Evolutionary conservation across 495 filamentous ascomycete genomes (phyloP), one percentile per base, ranked within the genome.

Genomic region (Hypomontagnella submonticulosa): DNA sequence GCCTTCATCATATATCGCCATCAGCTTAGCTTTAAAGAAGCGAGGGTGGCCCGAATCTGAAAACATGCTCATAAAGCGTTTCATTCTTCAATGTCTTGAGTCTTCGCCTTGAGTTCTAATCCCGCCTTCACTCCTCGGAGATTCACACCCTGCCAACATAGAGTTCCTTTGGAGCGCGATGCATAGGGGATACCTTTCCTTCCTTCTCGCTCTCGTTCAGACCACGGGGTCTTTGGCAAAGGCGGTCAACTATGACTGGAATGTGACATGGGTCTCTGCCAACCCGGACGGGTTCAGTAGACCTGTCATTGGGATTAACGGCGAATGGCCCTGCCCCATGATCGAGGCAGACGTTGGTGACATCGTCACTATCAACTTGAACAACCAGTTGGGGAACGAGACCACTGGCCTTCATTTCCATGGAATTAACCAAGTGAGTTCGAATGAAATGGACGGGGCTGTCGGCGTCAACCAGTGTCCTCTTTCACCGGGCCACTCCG

Each of bases 341-440:
- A 86, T 93, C 34, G 82, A 91, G 59, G 88, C 88, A 38, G 83
- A 84, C 57, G 80, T 88, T 53, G 89, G 89, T n/a, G 92, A 95
- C 63, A 81, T 79, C 16, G 70, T 96, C 33, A 75, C 91, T 10
- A 81, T 93, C 41, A 86, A 92, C 63, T 74, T 92, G 60, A 76
- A 83, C 62, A 96, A 96, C 74, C 77, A 83, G n/a, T 81, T 96
- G 9, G 88, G 85, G 5, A 88, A 94, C 68, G 78, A 92, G 71
- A 83, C 79, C n/a, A 89, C 90, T 2, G 85, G 84, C 33, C 76
- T 95, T 4, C 92, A 96, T 78, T 96, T 88, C 73, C 92, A 96
- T 72, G 92, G 92, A 15, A 80, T 94, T 69, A 91, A 84, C 72
- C 89, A 92, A 72, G 82, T 89, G 68, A 82, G 80, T 19, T 89